Evolutionary conservation across 768 basidiomycete species (phyloP), one percentile per base, ranked within the genome.

Genomic region (Boletus bicolor): DNA sequence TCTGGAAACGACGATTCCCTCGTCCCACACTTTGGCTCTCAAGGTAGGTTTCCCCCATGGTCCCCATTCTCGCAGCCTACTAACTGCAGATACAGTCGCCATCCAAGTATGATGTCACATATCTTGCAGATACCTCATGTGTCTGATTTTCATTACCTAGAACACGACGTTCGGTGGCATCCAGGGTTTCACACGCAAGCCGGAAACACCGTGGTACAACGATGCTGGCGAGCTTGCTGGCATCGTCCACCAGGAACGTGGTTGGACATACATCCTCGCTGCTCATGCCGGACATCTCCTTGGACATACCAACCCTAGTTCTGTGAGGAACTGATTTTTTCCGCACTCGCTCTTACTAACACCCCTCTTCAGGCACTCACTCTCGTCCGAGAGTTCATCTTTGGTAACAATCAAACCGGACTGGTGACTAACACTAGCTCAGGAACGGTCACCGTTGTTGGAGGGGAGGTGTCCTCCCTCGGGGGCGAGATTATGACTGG

Each of bases 81-180:
- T 56, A 52, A 61, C 35, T 37, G 42, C 58, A 21, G 57, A 32
- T 49, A 24, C 39, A 83, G 81, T 84, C 52, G 75, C 78, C 10
- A 84, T 85, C 35, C 83, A 82, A 70, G 82, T 79, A 49, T 17
- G 62, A 59, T 49, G 49, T 51, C 14, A 10, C 10, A 19, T 4
- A 32, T 36, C 51, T 26, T 19, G 24, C 43, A 9, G 12, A 12
- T 34, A 36, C 26, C 30, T 21, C n/a, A 5, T 4, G 1, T 50
- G 14, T 51, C 55, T 51, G 24, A 60, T 8, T 15, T n/a, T 11
- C 24, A 1, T 37, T 2, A 14, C 55, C 0, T 57, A 88, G 84
- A 91, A 91, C 63, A 87, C 86, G n/a, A 90, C 87, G 1, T 91
- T 89, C 63, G 86, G 87, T 32, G 87, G 87, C 8, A 83, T 83